A percentile compares a stretch with the other conserved stretches of the same genome.
Evolutionary conservation across 345 rosid genomes (phyloP).

Genomic region (Aurinia saxatilis): DNA sequence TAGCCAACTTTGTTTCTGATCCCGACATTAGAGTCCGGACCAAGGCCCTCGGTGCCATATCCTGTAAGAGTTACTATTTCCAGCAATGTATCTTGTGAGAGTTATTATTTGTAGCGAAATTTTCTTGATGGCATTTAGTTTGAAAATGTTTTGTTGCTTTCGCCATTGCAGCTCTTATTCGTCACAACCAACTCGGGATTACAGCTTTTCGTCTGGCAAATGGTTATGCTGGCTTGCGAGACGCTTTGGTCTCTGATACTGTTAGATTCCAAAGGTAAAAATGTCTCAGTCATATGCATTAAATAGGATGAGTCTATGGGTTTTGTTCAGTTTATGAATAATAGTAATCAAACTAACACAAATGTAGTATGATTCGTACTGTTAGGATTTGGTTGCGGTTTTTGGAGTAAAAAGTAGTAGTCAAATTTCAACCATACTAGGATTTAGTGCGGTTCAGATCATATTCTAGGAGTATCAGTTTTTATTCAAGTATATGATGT

Average conservation of each 20-base stretch:
- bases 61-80: conserved; percentile 84
- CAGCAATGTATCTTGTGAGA: too few species aligned
- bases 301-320: too few species aligned
- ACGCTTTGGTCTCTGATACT: conserved; percentile 64
- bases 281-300: too few species aligned
- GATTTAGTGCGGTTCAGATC: too few species aligned
- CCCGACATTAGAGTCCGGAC: conserved; percentile 59
- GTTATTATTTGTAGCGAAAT: background rate
- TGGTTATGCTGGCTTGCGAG: conserved; percentile 73
- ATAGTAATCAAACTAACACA: too few species aligned
- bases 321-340: too few species aligned
- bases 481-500: background rate
- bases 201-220: conserved; percentile 83
- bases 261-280: conserved; percentile 77
- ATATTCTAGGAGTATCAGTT: too few species aligned
- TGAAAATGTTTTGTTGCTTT: conserved; percentile 13
- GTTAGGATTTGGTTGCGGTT: too few species aligned
- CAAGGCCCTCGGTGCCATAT: conserved; percentile 86
- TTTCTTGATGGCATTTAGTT: background rate
- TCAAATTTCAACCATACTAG: too few species aligned
- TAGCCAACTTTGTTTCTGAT: conserved; percentile 58
- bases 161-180: conserved; percentile 61
- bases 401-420: too few species aligned
- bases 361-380: too few species aligned
- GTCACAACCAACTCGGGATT: conserved; percentile 72